Evolutionary conservation across 108 stramenopile species (phyloP).

Genomic region (Skeletonema menzelii): DNA sequence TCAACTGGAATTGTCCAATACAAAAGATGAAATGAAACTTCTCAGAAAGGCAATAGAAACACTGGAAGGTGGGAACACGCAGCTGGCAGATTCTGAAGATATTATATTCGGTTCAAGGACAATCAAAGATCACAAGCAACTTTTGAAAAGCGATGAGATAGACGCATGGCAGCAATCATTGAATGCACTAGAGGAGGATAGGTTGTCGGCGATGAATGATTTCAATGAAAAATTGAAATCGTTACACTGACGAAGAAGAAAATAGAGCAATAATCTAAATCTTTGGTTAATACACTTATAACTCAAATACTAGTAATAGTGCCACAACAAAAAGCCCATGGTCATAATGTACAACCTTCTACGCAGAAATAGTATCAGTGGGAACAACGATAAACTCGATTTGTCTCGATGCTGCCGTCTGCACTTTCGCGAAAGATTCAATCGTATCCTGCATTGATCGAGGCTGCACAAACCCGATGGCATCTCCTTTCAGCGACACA

Average conservation of each 20-base stretch:
- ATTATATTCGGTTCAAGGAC: neutral
- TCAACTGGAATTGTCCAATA: neutral
- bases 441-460: neutral
- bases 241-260: neutral
- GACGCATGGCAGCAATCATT: neutral
- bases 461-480: neutral
- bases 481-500: neutral
- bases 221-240: neutral
- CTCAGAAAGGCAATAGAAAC: slow-evolving; percentile 4
- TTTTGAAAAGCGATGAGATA: neutral
- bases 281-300: neutral
- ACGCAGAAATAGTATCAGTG: neutral
- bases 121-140: neutral
- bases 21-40: neutral
- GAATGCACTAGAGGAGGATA: neutral
- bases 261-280: too few species aligned
- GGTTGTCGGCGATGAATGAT: neutral
- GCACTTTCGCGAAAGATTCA: neutral
- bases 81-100: neutral
- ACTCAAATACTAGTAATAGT: neutral
- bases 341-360: neutral
- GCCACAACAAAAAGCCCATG: neutral
- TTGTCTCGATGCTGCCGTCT: neutral
- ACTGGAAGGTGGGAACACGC: neutral
- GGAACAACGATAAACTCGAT: neutral